Base-by-base conservation (phyloP, 371 early-diverging fungal genomes). In the Mucor lusitanicus region DNA sequence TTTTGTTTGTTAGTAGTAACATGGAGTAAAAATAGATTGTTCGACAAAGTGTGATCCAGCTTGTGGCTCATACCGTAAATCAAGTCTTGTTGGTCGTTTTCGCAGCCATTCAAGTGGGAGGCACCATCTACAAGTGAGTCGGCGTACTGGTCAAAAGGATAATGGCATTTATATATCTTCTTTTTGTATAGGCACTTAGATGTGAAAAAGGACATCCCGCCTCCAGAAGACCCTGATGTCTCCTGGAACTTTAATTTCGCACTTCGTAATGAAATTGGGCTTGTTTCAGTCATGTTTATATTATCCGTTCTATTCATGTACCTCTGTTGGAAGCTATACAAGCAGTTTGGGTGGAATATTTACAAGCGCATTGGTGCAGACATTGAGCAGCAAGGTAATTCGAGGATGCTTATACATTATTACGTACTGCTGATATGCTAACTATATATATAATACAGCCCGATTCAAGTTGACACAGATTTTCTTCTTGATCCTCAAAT, bases 331-430 rank as follows among this genome's bases (percentile, higher is more conserved):
- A 70, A 75, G 40, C 33, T 84, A 19, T 69, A 68, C 25, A 74
- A 73, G 21, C 76, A 84, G 74, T 78, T 84, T 64, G 84, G 81
- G 0, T 84, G 80, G 80, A 79, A 75, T 48, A 71, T 74, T 6
- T 84, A 84, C 40, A 81, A 80, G 46, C 70, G 77, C 28, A 72
- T 81, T 32, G 84, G 84, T 27, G 81, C 84, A 12, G 81, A 81
- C 61, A 65, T 80, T 33, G 50, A 71, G 25, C 68, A 77, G 33
- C 80, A 84, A 68, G 67, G 81, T 78, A 61, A 40, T 12, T 40
- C 56, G 56, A n/a, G 12, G 21, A 59, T 59, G 50, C 56, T 53
- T 42, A 23, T 60, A 30, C 30, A 30, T 30, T 30, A 56, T 15
- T 50, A 50, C 23, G 50, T 50, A 50, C 21, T 23, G 6, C 3